Evolutionary conservation across 2,329 filamentous ascomycete species (phyloP).

Genomic region (Furcasterigmium sp.): DNA sequence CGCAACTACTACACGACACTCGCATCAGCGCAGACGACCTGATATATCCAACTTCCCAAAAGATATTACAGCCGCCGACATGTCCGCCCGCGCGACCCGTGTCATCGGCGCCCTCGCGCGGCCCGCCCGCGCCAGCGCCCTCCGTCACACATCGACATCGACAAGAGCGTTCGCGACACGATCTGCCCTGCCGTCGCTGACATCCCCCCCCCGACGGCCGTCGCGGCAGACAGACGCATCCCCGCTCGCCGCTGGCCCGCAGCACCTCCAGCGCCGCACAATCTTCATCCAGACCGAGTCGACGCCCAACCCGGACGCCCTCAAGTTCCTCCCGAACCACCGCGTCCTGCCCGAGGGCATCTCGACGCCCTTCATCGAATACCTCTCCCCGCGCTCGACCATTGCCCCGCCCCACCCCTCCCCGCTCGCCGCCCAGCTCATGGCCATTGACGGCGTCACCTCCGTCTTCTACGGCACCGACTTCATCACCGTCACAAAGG

Average conservation of each 20-base stretch:
- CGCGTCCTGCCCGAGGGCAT: slow-evolving; percentile 73
- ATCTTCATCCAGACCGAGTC: slow-evolving; percentile 98
- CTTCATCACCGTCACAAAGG: slow-evolving; percentile 96
- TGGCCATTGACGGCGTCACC: slow-evolving; percentile 92
- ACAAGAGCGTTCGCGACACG: slow-evolving; percentile 2
- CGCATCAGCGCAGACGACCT: background rate
- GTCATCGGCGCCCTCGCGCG: slow-evolving; percentile 6
- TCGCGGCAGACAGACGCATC: background rate
- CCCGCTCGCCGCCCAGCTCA: slow-evolving; percentile 80
- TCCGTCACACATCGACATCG: slow-evolving; percentile 5
- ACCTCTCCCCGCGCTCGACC: slow-evolving; percentile 81
- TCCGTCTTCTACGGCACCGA: slow-evolving; percentile 91
- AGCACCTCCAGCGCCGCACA: slow-evolving; percentile 42
- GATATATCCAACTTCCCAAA: background rate
- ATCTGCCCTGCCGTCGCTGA: background rate
- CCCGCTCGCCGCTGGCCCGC: slow-evolving; percentile 16
- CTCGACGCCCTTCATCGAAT: slow-evolving; percentile 79
- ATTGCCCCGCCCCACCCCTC: slow-evolving; percentile 86
- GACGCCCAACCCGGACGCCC: slow-evolving; percentile 90
- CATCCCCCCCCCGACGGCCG: background rate
- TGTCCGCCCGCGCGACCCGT: background rate
- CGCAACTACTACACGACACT: background rate
- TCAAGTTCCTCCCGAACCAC: slow-evolving; percentile 95
- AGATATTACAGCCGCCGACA: background rate
- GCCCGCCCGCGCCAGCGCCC: slow-evolving; percentile 7